Evolutionary conservation across 352 stramenopile species (phyloP), one percentile per base, ranked within the genome.

Genomic region (Phytophthora fragariaefolia): DNA sequence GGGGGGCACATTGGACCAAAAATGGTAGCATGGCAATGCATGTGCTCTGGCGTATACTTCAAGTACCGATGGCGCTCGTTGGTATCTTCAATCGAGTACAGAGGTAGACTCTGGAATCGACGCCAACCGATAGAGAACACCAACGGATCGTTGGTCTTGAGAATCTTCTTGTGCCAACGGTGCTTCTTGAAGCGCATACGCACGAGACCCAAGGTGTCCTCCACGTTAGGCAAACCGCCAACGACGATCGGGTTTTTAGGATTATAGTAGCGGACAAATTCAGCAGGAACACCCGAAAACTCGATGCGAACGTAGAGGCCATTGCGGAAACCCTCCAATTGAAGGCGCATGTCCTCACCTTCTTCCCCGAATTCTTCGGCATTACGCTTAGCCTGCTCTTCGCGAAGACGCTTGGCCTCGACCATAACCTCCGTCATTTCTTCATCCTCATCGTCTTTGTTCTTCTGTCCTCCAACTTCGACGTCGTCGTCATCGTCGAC

Each of bases 11-110:
- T 87, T 0, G 97, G 97, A 0, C 95, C 98, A 58, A 98, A 99
- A 66, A 99, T 99, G 8, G 96, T 99, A 26, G 95, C 95, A 56
- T 97, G 90, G 61, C 98, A 99, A 83, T 99, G 98, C 98, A 99
- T 99, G 86, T 99, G 97, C 77, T 99, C 97, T 0, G 98, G 98
- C n/a, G 98, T 99, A 80, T 96, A 99, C 82, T 99, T 99, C 55
- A 99, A 83, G 69, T 95, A 97, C 42, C 95, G 85, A 71, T 98
- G 92, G 2, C 97, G 90, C 43, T 98, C 96, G 74, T 99, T 99
- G 58, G 94, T 87, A 76, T 99, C 98, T 77, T 99, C 97, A 13
- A 98, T 99, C 30, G 95, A 98, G 75, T 98, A 99, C n/a, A 99
- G 69, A 6, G 98, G 98, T 51, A 99, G 85, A 69, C 92, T 98